Evolutionary conservation across 73 alveolate species (phyloP).

Genomic region (Tetrahymena borealis): DNA sequence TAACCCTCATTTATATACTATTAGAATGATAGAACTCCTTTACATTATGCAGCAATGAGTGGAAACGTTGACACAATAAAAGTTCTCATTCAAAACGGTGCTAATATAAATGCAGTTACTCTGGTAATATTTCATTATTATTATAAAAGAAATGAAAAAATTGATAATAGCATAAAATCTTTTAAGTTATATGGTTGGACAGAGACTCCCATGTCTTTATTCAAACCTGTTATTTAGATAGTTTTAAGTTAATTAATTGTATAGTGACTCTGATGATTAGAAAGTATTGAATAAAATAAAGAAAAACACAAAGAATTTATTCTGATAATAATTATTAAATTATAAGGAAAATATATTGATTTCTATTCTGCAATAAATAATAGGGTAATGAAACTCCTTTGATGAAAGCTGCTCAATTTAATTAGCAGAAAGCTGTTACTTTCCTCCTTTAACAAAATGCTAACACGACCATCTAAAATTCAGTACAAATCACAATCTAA

Average conservation of each 20-base stretch:
- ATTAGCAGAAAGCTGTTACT: background rate
- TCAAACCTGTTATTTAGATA: too few relatives aligned
- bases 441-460: background rate
- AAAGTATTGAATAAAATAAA: too few relatives aligned
- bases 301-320: too few relatives aligned
- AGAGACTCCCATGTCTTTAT: too few relatives aligned
- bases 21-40: background rate
- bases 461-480: background rate
- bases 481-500: background rate
- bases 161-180: too few relatives aligned
- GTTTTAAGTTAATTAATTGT: too few relatives aligned
- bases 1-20: background rate
- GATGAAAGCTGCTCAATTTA: background rate
- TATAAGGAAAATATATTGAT: too few relatives aligned
- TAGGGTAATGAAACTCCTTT: background rate
- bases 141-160: too few relatives aligned
- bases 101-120: background rate
- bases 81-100: background rate
- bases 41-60: background rate
- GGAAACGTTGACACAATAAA: background rate
- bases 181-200: too few relatives aligned
- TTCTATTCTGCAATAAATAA: too few relatives aligned
- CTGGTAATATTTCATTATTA: background rate
- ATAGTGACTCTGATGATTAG: too few relatives aligned
- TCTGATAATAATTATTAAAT: too few relatives aligned